Percentiles rank a stretch among this genome's conserved stretches.
Conservation (phyloP, 2,329 filamentous ascomycete species). For the Talaromyces albobiverticillius region DNA sequence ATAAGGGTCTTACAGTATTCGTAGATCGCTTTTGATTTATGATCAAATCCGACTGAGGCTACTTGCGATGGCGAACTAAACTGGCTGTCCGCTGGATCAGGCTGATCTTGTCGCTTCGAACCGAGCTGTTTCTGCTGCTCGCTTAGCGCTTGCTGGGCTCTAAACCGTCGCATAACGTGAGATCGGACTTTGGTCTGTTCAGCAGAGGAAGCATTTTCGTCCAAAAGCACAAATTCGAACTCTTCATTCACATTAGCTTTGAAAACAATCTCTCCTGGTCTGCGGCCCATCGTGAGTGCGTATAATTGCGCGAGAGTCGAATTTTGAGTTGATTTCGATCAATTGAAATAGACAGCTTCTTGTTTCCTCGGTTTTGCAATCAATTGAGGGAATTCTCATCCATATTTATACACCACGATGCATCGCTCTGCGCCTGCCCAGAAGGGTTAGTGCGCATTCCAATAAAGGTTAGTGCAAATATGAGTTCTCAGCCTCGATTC, state of each 20-base stretch:
- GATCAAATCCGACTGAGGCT: not conserved
- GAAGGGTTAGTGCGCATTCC: too few species aligned
- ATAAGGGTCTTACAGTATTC: not conserved
- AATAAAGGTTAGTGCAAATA: too few species aligned
- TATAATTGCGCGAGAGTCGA: too few species aligned
- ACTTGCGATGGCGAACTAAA: not conserved
- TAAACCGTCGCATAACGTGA: constrained; percentile 1
- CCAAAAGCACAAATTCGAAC: not conserved
- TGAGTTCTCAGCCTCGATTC: too few species aligned
- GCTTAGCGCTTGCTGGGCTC: not conserved
- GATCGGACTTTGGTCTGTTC: not conserved
- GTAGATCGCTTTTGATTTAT: not conserved
- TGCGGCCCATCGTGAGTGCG: not conserved
- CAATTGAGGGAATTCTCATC: too few species aligned
- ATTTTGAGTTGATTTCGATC: too few species aligned
- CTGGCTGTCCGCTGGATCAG: not conserved
- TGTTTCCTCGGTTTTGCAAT: too few species aligned
- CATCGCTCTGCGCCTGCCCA: too few species aligned
- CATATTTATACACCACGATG: too few species aligned
- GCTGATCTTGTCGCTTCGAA: too few species aligned
- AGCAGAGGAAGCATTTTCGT: not conserved
- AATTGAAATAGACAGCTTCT: too few species aligned
- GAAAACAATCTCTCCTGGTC: not conserved
- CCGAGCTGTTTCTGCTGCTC: not conserved
- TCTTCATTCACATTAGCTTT: not conserved